These are phyloP conservation scores for Flaveria trinervia DNA, from an alignment of 129 eudicot species.

Conservation along the genomic window DNA sequence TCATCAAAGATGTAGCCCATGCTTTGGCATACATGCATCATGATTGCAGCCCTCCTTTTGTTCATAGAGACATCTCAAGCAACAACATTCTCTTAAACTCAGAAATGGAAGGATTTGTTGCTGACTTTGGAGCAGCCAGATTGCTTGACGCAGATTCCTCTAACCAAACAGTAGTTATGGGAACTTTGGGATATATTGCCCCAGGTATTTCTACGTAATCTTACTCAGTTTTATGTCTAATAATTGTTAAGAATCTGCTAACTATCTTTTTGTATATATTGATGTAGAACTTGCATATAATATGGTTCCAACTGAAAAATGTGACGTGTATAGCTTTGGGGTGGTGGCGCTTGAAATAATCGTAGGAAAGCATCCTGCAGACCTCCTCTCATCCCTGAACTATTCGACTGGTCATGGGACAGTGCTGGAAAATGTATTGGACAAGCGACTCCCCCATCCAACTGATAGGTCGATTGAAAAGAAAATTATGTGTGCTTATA, in stretches of 20 bases:
- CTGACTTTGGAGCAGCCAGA: slow-evolving; percentile 36
- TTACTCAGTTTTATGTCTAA: neutral
- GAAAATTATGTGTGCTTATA: slow-evolving; percentile 16
- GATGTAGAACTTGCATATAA: slow-evolving; percentile 39
- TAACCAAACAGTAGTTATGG: slow-evolving; percentile 9
- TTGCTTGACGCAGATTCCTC: slow-evolving; percentile 13
- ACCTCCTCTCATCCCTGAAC: slow-evolving; percentile 17
- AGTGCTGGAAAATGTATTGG: slow-evolving; percentile 21
- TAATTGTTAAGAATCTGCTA: neutral
- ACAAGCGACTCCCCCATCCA: slow-evolving; percentile 37
- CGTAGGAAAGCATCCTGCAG: slow-evolving; percentile 48
- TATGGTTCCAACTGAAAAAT: slow-evolving; percentile 16
- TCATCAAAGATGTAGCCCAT: slow-evolving; percentile 41
- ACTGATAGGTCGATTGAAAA: slow-evolving; percentile 4
- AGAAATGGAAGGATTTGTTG: slow-evolving; percentile 23
- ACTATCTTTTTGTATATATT: neutral
- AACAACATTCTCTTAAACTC: slow-evolving; percentile 44
- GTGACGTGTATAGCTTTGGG: slow-evolving; percentile 47
- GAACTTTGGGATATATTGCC: slow-evolving; percentile 29
- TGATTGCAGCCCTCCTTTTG: slow-evolving; percentile 40
- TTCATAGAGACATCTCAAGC: slow-evolving; percentile 48
- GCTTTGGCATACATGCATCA: slow-evolving; percentile 52
- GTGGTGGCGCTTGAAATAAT: slow-evolving; percentile 41
- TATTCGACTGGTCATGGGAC: neutral
- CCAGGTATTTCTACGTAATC: slow-evolving; percentile 20